phyloP scores from a whole-genome alignment of 768 basidiomycete species.

The Tremella mesenterica region DNA sequence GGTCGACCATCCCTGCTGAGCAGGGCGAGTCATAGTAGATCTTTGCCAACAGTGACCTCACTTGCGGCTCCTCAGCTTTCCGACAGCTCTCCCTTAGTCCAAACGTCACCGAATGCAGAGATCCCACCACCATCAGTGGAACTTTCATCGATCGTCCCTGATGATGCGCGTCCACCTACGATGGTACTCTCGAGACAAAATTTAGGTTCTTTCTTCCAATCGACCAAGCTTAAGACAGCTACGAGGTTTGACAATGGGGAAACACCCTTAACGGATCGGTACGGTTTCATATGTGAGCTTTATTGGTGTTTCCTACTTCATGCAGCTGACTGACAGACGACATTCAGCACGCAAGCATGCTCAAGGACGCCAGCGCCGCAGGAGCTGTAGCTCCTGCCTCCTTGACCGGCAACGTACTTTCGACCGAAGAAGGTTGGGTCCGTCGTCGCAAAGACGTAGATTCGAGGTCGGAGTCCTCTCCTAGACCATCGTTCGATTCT shows the following conservation, averaged over 20 bases:
- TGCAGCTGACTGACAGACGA: slow-evolving; percentile 24
- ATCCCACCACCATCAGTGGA: slow-evolving; percentile 30
- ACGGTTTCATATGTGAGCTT: slow-evolving; percentile 42
- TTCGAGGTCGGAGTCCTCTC: neutral
- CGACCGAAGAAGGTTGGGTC: slow-evolving; percentile 32
- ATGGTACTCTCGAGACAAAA: slow-evolving; percentile 36
- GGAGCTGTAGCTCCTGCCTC: slow-evolving; percentile 31
- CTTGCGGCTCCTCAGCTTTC: slow-evolving; percentile 11
- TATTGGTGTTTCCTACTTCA: neutral
- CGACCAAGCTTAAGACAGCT: slow-evolving; percentile 13
- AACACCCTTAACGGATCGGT: slow-evolving; percentile 39
- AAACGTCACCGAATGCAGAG: slow-evolving; percentile 12
- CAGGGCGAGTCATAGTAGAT: slow-evolving; percentile 14
- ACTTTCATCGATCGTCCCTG: slow-evolving; percentile 31
- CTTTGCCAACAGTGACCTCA: slow-evolving; percentile 30
- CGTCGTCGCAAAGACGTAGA: slow-evolving; percentile 14
- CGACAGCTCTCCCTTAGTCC: slow-evolving; percentile 4
- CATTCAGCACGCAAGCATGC: slow-evolving; percentile 36
- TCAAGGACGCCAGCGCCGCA: slow-evolving; percentile 34
- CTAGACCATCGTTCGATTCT: neutral
- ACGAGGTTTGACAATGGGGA: slow-evolving; percentile 33
- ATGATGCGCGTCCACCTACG: slow-evolving; percentile 36
- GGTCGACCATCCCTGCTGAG: slow-evolving; percentile 26
- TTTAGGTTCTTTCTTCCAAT: slow-evolving; percentile 30
- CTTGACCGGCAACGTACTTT: slow-evolving; percentile 22